A percentile compares a stretch with the other conserved stretches of the same genome.
Conservation (phyloP, 1,284 basidiomycete species). For the Pyrrhoderma lamaoense region DNA sequence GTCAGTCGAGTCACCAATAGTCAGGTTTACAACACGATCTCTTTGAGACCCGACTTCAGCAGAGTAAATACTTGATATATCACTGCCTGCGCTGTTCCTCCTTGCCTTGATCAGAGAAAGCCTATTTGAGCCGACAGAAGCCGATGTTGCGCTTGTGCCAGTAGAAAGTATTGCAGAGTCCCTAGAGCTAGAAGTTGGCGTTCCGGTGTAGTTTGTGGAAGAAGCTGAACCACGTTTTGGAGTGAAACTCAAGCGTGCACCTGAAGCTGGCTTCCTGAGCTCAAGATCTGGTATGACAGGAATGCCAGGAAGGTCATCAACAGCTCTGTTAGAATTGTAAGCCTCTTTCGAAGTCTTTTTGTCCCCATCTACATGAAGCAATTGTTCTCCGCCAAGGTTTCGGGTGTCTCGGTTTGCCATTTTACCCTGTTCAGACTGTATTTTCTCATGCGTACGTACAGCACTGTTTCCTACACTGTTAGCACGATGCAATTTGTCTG, state of each 20-base stretch:
- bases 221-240: constrained; percentile 84
- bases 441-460: constrained; percentile 6
- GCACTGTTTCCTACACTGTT: constrained; percentile 6
- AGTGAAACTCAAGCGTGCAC: constrained; percentile 62
- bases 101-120: constrained; percentile 51
- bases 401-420: constrained; percentile 1
- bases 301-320: neutral
- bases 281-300: constrained; percentile 3
- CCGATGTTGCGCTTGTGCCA: constrained; percentile 68
- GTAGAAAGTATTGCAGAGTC: constrained; percentile 76
- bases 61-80: constrained; percentile 69
- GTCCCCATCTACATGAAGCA: neutral
- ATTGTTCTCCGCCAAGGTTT: neutral
- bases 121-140: constrained; percentile 58
- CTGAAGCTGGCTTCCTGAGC: constrained; percentile 47
- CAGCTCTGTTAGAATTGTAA: neutral
- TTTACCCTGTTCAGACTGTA: neutral
- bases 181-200: constrained; percentile 67
- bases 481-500: constrained; percentile 8
- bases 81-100: constrained; percentile 81
- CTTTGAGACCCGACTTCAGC: constrained; percentile 54
- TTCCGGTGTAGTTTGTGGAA: constrained; percentile 76
- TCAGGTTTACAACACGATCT: constrained; percentile 58
- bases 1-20: constrained; percentile 51
- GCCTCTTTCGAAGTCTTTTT: neutral